These are phyloP conservation scores for Pleurotus giganteus DNA, from an alignment of 768 basidiomycete genomes.

Conservation along the genomic window DNA sequence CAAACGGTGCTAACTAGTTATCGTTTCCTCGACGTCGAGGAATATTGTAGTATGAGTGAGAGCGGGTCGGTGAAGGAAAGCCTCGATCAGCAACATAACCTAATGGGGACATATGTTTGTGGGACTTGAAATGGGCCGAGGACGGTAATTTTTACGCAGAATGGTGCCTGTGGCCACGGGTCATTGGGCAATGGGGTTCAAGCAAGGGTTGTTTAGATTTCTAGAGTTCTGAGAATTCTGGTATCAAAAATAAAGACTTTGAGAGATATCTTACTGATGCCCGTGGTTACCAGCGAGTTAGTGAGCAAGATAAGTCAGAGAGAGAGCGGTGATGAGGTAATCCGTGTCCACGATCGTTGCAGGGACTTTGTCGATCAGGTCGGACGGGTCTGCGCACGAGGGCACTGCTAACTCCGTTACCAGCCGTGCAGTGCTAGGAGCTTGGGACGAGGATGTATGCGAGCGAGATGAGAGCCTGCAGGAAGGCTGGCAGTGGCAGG, in stretches of 20 bases:
- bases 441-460: not conserved
- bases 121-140: not conserved
- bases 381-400: not conserved
- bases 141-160: not conserved
- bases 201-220: not conserved
- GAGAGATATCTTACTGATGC: not conserved
- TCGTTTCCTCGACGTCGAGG: not conserved
- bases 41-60: not conserved
- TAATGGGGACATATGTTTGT: not conserved
- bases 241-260: no score
- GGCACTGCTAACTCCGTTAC: not conserved
- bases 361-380: constrained; percentile 1
- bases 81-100: not conserved
- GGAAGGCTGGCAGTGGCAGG: not conserved
- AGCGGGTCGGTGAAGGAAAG: not conserved
- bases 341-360: not conserved
- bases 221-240: no score
- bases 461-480: not conserved
- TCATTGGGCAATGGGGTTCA: not conserved
- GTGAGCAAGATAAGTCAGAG: not conserved
- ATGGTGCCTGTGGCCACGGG: constrained; percentile 7
- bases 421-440: not conserved
- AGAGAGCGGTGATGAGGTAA: not conserved
- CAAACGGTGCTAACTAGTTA: not conserved
- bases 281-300: not conserved